These are phyloP conservation scores for Leccinum imitatum DNA, from an alignment of 768 basidiomycete genomes.

Conservation along the genomic window DNA sequence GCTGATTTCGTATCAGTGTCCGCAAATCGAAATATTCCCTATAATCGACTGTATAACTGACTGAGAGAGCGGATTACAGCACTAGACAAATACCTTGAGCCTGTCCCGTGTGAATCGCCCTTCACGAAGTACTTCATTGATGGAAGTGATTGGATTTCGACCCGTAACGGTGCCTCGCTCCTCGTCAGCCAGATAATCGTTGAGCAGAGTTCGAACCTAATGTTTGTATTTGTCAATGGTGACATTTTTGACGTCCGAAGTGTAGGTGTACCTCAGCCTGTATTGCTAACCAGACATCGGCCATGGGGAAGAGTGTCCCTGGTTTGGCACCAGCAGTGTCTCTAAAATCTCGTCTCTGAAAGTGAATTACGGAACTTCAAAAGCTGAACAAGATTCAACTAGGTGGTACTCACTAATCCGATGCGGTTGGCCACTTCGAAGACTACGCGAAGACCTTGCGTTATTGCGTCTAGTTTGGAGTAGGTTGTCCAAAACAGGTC, in stretches of 20 bases:
- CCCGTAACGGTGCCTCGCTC: constrained; percentile 75
- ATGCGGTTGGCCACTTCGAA: constrained; percentile 91
- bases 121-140: constrained; percentile 90
- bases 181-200: constrained; percentile 92
- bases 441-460: constrained; percentile 85
- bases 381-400: neutral
- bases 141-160: constrained; percentile 86
- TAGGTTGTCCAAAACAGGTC: constrained; percentile 98
- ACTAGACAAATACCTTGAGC: constrained; percentile 55
- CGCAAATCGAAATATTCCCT: constrained; percentile 89
- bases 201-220: constrained; percentile 80
- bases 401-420: constrained; percentile 66
- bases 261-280: constrained; percentile 71
- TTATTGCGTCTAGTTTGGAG: constrained; percentile 91
- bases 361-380: constrained; percentile 1
- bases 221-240: constrained; percentile 5
- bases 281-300: constrained; percentile 86
- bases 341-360: constrained; percentile 85
- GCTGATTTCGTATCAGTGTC: constrained; percentile 83
- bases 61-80: neutral
- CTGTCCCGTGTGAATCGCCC: constrained; percentile 78
- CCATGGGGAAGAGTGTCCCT: constrained; percentile 74
- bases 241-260: neutral
- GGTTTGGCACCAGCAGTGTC: constrained; percentile 80
- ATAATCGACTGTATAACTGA: constrained; percentile 6